phyloP scores from a whole-genome alignment of 805 yeast species.

The Sugiyamaella americana region DNA sequence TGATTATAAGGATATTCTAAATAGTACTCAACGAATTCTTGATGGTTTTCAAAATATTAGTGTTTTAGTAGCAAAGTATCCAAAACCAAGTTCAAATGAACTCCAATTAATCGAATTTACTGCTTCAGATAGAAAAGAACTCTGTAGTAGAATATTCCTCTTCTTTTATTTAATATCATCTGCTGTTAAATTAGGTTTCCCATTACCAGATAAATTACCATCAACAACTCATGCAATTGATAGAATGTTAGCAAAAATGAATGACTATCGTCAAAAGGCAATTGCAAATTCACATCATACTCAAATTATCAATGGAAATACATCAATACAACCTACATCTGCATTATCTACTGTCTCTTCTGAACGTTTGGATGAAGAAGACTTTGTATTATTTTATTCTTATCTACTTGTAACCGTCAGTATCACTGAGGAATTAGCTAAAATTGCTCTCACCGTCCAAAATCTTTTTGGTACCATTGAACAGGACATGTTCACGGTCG shows the following conservation, averaged over 20 bases:
- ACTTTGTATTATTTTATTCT: conserved; percentile 69
- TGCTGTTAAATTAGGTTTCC: conserved; percentile 67
- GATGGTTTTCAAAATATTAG: conserved; percentile 73
- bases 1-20: conserved; percentile 46
- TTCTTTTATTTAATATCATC: conserved; percentile 62
- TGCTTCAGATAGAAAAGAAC: conserved; percentile 50
- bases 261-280: conserved; percentile 44
- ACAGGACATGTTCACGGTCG: conserved; percentile 40
- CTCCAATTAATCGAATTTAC: conserved; percentile 47
- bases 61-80: conserved; percentile 60
- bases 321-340: neutral
- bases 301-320: neutral
- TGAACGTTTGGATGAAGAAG: conserved; percentile 47
- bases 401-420: conserved; percentile 67
- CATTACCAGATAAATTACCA: conserved; percentile 71
- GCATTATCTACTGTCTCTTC: neutral
- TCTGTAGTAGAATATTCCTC: conserved; percentile 65
- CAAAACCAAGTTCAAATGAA: conserved; percentile 48
- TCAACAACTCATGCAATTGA: conserved; percentile 70
- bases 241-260: conserved; percentile 58
- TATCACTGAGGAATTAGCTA: conserved; percentile 58
- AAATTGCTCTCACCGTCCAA: conserved; percentile 48
- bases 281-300: conserved; percentile 21
- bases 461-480: conserved; percentile 60
- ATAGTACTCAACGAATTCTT: conserved; percentile 55